Base-by-base conservation (phyloP, 768 basidiomycete genomes). In the Boletus tomentosulus region DNA sequence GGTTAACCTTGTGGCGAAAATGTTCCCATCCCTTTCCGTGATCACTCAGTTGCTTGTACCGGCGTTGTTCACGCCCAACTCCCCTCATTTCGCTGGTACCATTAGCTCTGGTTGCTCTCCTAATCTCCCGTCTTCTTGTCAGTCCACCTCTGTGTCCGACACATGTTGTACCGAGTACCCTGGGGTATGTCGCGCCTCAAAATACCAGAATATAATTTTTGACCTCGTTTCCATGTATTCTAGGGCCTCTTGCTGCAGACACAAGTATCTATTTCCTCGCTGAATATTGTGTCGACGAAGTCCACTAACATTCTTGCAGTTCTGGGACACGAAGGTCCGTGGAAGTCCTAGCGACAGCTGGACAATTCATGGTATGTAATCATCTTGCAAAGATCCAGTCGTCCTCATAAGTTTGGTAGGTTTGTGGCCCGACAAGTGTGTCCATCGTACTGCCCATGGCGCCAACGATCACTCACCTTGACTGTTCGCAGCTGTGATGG, bases 141-240 rank as follows among this genome's bases (percentile, higher is more conserved):
- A 78, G 44, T 79, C 76, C 56, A 73, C 76, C 1, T 69, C 80
- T 0, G 54, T 65, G 1, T 70, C 77, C n/a, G 68, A 81, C 58
- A 65, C 73, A 5, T 89, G 87, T 64, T 89, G 87, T 67, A 83
- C 81, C 56, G 84, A 87, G 65, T 64, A 72, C 27, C 86, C 86
- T 22, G 86, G 86, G 56, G 86, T 86, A 63, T 45, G 80, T 73
- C 16, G 0, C 46, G 12, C 12, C 45, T 34, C 31, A 9, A 0
- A 30, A 48, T 41, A 28, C 13, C 34, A 12, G 12, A 3, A n/a
- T 30, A 4, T 9, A 3, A 7, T 37, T 12, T 25, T 35, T 53
- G 30, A 54, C 27, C 11, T 28, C 15, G 22, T 31, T 31, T 11
- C 7, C 5, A 19, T 8, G 11, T 28, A 19, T 44, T 46, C 12